Percentiles rank a stretch among this genome's conserved stretches.
Evolutionary conservation across 768 basidiomycete genomes (phyloP).

Genomic region (Sarcodon aspratus): DNA sequence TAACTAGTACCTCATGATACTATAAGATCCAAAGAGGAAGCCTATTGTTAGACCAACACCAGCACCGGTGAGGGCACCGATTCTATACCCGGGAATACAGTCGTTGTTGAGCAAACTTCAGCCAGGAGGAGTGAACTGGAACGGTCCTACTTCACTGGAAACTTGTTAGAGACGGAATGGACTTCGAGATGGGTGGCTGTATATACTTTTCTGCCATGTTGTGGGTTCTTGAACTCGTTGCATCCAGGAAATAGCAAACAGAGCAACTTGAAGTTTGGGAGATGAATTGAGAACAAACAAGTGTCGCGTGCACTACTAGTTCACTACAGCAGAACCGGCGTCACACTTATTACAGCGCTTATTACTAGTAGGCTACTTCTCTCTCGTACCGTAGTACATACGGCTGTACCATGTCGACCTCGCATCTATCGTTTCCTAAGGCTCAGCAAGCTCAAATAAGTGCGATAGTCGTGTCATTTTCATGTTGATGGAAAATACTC

Average conservation of each 20-base stretch:
- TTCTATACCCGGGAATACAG: constrained; percentile 31
- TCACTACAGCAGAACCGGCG: constrained; percentile 2
- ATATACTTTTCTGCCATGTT: constrained; percentile 65
- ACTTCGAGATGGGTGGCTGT: constrained; percentile 10
- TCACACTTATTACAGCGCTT: constrained; percentile 3
- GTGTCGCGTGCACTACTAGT: constrained; percentile 2
- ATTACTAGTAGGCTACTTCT: too few relatives aligned
- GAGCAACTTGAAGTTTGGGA: neutral
- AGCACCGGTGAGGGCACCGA: constrained; percentile 88
- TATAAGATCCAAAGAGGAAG: constrained; percentile 93
- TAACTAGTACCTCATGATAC: constrained; percentile 65
- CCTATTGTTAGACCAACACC: constrained; percentile 95
- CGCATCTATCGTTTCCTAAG: constrained; percentile 43
- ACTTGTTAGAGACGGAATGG: too few relatives aligned
- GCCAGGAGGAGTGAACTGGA: neutral
- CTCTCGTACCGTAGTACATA: too few relatives aligned
- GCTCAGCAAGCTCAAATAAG: constrained; percentile 86
- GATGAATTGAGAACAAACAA: too few relatives aligned
- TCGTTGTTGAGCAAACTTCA: too few relatives aligned
- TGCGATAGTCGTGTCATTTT: constrained; percentile 25
- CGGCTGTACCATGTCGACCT: constrained; percentile 12
- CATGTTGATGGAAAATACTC: constrained; percentile 5
- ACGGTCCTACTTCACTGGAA: constrained; percentile 17
- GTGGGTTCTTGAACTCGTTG: constrained; percentile 37
- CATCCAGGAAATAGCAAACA: constrained; percentile 16